Evolutionary conservation across 371 early-diverging fungal species (phyloP).

Genomic region (Mortierella sp.): DNA sequence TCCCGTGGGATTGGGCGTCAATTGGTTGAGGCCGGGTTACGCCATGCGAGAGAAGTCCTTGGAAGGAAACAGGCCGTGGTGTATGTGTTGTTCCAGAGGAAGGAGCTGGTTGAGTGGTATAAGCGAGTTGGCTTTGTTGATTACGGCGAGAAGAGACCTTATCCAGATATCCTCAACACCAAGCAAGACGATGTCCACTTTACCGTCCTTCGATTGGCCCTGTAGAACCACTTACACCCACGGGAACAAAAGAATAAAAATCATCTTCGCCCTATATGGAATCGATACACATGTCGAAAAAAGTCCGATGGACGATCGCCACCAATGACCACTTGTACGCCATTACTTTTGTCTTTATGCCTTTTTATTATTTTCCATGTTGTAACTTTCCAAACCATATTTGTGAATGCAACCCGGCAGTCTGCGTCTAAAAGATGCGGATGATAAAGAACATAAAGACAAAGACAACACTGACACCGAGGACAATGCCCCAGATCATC

Average conservation of each 20-base stretch:
- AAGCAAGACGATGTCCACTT: slow-evolving; percentile 26
- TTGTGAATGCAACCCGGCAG: too few species aligned
- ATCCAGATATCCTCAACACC: slow-evolving; percentile 8
- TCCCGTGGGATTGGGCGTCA: slow-evolving; percentile 64
- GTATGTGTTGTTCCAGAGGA: slow-evolving; percentile 61
- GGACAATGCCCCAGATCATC: slow-evolving; percentile 59
- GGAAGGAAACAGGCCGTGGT: slow-evolving; percentile 57
- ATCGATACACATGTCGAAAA: too few species aligned
- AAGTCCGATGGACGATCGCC: background rate
- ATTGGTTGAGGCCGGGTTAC: slow-evolving; percentile 59
- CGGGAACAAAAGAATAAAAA: background rate
- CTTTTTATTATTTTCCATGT: background rate
- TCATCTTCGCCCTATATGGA: background rate
- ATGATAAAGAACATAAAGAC: slow-evolving; percentile 60
- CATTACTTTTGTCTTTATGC: background rate
- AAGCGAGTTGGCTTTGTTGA: slow-evolving; percentile 62
- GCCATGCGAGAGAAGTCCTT: slow-evolving; percentile 52
- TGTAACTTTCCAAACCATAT: too few species aligned
- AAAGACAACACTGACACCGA: slow-evolving; percentile 55
- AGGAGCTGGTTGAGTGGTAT: slow-evolving; percentile 63
- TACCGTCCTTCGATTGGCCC: slow-evolving; percentile 9
- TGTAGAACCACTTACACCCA: too few species aligned
- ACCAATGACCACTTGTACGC: background rate
- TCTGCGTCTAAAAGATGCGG: slow-evolving; percentile 37
- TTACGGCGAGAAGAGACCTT: slow-evolving; percentile 60